phyloP scores from a whole-genome alignment of 192 early-diverging fungal genomes.

The Chytriomyces confervae region DNA sequence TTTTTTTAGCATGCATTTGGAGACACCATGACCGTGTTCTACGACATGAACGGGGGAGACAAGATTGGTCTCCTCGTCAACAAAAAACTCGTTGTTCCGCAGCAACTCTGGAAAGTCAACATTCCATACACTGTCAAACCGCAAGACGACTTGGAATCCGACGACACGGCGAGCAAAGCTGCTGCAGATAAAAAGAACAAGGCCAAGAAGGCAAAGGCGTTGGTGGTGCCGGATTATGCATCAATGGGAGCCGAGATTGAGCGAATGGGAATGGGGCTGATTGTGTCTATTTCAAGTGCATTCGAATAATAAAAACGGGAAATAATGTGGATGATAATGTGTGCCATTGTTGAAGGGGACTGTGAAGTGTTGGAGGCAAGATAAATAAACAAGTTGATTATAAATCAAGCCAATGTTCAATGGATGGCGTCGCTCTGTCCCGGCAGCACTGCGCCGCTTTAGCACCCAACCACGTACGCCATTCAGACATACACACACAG shows the following conservation, averaged over 20 bases:
- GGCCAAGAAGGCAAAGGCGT: constrained; percentile 37
- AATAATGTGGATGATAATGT: too few relatives aligned
- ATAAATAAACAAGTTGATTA: too few relatives aligned
- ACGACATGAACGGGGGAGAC: constrained; percentile 76
- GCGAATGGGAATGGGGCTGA: constrained; percentile 68
- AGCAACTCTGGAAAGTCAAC: constrained; percentile 69
- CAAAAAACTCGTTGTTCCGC: constrained; percentile 54
- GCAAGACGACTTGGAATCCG: constrained; percentile 35
- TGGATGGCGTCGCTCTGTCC: too few relatives aligned
- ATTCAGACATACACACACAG: too few relatives aligned
- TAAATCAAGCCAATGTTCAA: too few relatives aligned
- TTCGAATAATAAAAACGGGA: too few relatives aligned
- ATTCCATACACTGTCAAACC: constrained; percentile 63
- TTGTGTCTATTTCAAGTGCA: constrained; percentile 11
- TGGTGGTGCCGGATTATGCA: constrained; percentile 62
- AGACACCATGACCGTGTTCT: constrained; percentile 71
- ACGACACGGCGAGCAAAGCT: neutral
- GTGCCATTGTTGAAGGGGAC: too few relatives aligned
- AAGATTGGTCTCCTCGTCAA: constrained; percentile 75
- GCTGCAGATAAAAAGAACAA: constrained; percentile 18
- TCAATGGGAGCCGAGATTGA: constrained; percentile 73
- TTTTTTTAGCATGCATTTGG: constrained; percentile 57
- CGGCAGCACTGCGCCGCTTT: too few relatives aligned
- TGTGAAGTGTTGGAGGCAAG: too few relatives aligned
- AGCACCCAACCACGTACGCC: too few relatives aligned